These are phyloP conservation scores for Thalassiosira livingstoniorum DNA, from an alignment of 352 stramenopile species.

Conservation along the genomic window DNA sequence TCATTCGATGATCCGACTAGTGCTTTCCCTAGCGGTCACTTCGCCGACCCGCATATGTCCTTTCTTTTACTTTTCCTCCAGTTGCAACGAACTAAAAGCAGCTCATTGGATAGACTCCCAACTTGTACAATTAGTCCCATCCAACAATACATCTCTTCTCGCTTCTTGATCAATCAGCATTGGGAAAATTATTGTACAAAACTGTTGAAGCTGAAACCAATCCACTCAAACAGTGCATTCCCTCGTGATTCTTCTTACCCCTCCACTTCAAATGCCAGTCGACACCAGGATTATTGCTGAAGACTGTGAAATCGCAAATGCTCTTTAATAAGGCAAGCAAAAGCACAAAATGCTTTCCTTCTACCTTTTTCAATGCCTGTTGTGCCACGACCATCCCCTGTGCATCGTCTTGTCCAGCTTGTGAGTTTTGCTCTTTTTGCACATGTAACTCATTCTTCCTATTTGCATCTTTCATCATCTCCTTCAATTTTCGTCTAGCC, in stretches of 20 bases:
- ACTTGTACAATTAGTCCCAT: no score
- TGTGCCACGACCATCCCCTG: background rate
- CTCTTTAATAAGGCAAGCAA: slow-evolving; percentile 76
- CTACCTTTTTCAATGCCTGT: slow-evolving; percentile 43
- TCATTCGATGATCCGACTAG: no score
- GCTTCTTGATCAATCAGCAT: slow-evolving; percentile 54
- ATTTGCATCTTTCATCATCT: background rate
- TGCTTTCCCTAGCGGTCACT: no score
- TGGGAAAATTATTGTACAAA: slow-evolving; percentile 84
- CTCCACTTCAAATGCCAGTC: slow-evolving; percentile 76
- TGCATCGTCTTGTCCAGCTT: background rate
- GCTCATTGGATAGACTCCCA: no score
- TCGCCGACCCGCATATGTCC: no score
- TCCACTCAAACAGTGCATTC: slow-evolving; percentile 76
- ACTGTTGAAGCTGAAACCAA: slow-evolving; percentile 78
- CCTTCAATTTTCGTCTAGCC: slow-evolving; percentile 18
- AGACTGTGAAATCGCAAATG: slow-evolving; percentile 78
- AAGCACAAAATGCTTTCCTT: slow-evolving; percentile 73
- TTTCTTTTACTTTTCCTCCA: no score
- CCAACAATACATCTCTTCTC: no score
- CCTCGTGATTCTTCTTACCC: slow-evolving; percentile 83
- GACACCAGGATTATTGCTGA: slow-evolving; percentile 84
- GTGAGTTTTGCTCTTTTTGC: background rate
- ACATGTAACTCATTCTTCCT: background rate
- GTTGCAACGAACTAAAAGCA: no score